Evolutionary conservation across 768 basidiomycete species (phyloP).

Genomic region (Paxillus rubicundulus): DNA sequence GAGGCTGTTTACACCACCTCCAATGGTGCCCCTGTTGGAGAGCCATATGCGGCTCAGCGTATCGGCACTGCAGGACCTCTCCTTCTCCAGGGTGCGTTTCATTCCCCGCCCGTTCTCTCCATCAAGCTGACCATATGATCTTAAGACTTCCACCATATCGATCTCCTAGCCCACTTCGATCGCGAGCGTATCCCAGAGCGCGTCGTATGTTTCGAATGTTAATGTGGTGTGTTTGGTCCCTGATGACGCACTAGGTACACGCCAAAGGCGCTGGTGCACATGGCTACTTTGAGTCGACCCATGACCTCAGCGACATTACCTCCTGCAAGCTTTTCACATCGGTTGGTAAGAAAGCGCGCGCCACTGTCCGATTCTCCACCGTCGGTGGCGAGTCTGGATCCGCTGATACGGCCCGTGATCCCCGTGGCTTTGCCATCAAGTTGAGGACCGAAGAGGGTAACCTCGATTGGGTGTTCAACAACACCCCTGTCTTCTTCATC

Average conservation of each 20-base stretch:
- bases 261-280: constrained; percentile 93
- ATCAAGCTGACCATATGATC: constrained; percentile 13
- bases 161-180: constrained; percentile 88
- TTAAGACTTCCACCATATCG: constrained; percentile 84
- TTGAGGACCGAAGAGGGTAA: constrained; percentile 90
- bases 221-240: background rate
- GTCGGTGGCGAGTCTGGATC: constrained; percentile 88
- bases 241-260: constrained; percentile 61
- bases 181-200: constrained; percentile 96
- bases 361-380: constrained; percentile 89
- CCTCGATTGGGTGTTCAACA: constrained; percentile 91
- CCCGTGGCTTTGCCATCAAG: constrained; percentile 90
- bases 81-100: constrained; percentile 70
- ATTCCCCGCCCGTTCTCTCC: background rate
- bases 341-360: constrained; percentile 64
- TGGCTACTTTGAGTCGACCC: constrained; percentile 89
- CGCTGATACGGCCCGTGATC: constrained; percentile 90
- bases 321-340: constrained; percentile 64
- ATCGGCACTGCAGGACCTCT: constrained; percentile 78
- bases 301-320: constrained; percentile 80
- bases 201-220: constrained; percentile 50
- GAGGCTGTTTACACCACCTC: constrained; percentile 79
- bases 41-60: constrained; percentile 80
- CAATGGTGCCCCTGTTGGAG: constrained; percentile 70
- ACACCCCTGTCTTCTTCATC: constrained; percentile 91